Conservation (phyloP, 345 rosid species). For the Populus davidiana region DNA sequence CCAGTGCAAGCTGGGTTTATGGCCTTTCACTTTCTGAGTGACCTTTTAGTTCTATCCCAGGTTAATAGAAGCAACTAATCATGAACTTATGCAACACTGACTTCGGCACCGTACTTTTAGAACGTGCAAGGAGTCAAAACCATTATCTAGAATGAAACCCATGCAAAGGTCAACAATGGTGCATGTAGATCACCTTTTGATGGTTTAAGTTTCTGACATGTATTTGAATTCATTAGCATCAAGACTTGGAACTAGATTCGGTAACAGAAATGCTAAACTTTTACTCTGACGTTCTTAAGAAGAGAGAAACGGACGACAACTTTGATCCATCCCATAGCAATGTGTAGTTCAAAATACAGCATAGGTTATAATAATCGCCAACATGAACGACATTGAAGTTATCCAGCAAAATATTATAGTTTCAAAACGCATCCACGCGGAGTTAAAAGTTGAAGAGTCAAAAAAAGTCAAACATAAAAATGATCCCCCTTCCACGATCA, state of each 20-base stretch:
- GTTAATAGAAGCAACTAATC: background rate
- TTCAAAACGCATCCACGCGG: background rate
- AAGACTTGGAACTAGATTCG: background rate
- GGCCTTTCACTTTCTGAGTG: background rate
- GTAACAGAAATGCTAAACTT: background rate
- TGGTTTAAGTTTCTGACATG: background rate
- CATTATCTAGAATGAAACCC: background rate
- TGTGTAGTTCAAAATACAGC: background rate
- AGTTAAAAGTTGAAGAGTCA: background rate
- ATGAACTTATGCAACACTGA: background rate
- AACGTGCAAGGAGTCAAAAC: background rate
- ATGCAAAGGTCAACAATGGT: background rate
- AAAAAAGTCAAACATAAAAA: background rate
- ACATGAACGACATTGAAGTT: conserved; percentile 1
- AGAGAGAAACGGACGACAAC: background rate
- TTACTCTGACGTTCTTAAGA: background rate
- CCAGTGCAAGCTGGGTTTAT: background rate
- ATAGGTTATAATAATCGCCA: background rate
- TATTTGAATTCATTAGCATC: background rate
- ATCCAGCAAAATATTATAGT: background rate
- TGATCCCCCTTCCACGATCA: background rate
- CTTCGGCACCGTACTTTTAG: background rate
- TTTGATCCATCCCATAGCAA: background rate
- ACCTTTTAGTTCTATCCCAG: background rate
- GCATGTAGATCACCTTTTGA: background rate